Conservation (phyloP, 2,329 filamentous ascomycete genomes). For the Mariannaea elegans region DNA sequence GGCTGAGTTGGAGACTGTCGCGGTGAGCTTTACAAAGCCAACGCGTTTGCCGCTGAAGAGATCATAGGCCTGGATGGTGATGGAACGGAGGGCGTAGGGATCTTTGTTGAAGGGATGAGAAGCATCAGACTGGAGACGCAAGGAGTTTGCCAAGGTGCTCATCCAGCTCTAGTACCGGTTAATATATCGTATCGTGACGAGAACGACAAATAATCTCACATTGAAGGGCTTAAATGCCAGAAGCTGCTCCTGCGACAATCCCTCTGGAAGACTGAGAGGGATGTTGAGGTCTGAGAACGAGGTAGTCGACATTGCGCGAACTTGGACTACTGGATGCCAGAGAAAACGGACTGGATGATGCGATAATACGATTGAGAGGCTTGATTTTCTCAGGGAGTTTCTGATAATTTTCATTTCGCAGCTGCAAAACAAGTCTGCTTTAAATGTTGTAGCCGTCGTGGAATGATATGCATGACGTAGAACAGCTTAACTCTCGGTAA, state of each 20-base stretch:
- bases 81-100: conserved; percentile 60
- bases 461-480: background rate
- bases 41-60: conserved; percentile 57
- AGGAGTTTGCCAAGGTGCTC: conserved; percentile 55
- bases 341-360: background rate
- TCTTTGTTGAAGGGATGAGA: conserved; percentile 62
- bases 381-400: background rate
- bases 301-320: conserved; percentile 33
- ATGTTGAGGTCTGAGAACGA: conserved; percentile 43
- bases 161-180: conserved; percentile 57
- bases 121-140: conserved; percentile 53
- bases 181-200: background rate
- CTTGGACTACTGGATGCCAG: background rate
- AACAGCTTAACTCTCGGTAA: no score
- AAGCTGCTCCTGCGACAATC: conserved; percentile 55
- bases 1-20: conserved; percentile 56
- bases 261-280: conserved; percentile 54
- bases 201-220: conserved; percentile 42
- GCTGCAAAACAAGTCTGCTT: background rate
- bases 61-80: conserved; percentile 64
- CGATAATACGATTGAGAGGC: background rate
- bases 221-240: conserved; percentile 60
- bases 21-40: conserved; percentile 66
- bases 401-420: conserved; percentile 26
- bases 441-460: background rate